A percentile compares a stretch with the other conserved stretches of the same genome.
These are phyloP conservation scores for Phaseolus lunatus DNA, from an alignment of 306 rosid genomes.

Conservation along the genomic window DNA sequence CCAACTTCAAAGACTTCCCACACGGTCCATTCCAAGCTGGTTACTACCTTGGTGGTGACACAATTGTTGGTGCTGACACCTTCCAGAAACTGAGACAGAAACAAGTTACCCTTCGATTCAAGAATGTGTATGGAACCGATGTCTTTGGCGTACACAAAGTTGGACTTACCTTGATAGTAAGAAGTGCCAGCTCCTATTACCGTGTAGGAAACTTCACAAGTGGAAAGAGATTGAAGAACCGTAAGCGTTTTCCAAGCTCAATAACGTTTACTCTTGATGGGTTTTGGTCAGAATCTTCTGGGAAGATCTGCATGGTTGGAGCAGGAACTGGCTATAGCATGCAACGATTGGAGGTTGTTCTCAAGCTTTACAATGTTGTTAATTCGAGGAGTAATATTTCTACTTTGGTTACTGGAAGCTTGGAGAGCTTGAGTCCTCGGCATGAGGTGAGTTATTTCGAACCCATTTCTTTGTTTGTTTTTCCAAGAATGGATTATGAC, in stretches of 20 bases:
- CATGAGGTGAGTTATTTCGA: conserved; percentile 37
- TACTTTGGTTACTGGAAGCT: conserved; percentile 57
- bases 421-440: conserved; percentile 52
- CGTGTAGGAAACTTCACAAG: conserved; percentile 25
- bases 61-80: not conserved
- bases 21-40: not conserved
- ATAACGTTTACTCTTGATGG: conserved; percentile 41
- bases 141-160: not conserved
- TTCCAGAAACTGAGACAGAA: not conserved
- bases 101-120: not conserved
- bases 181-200: conserved; percentile 1
- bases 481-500: conserved; percentile 49
- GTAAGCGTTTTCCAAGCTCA: not conserved
- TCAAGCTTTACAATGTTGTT: conserved; percentile 54
- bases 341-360: conserved; percentile 38
- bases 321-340: conserved; percentile 17
- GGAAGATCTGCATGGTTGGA: conserved; percentile 60
- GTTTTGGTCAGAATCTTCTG: conserved; percentile 56
- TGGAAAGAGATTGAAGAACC: not conserved
- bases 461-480: conserved; percentile 49
- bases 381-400: conserved; percentile 31
- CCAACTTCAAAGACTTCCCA: not conserved
- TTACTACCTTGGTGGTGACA: conserved; percentile 48
- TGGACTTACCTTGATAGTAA: not conserved
- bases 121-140: conserved; percentile 33